Evolutionary conservation across 2,329 filamentous ascomycete genomes (phyloP).

Genomic region (Metarhizium brunneum): DNA sequence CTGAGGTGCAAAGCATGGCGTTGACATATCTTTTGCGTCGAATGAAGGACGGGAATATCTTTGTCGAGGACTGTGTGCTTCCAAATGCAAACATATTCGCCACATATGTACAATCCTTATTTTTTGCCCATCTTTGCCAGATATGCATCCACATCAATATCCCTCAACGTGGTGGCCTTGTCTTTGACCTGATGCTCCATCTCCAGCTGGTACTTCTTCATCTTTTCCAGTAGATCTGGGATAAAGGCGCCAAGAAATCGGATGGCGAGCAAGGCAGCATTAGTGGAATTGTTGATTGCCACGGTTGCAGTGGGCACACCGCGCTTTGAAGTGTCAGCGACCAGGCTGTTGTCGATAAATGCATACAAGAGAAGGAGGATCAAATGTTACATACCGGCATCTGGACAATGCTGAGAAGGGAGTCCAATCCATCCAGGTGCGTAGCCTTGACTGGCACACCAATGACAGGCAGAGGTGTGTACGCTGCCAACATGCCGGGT

Average conservation of each 20-base stretch:
- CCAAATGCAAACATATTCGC: no score
- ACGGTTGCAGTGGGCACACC: conserved; percentile 68
- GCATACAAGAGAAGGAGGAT: neutral
- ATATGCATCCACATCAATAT: conserved; percentile 48
- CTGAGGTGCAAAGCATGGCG: no score
- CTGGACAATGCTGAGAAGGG: conserved; percentile 63
- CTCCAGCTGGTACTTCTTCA: conserved; percentile 51
- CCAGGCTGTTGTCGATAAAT: conserved; percentile 16
- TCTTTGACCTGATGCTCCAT: conserved; percentile 55
- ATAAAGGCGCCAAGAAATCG: conserved; percentile 55
- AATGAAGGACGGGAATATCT: no score
- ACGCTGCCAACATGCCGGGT: conserved; percentile 65
- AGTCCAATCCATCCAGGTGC: conserved; percentile 62
- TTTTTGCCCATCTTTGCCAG: conserved; percentile 28
- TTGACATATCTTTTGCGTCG: no score
- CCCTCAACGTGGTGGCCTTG: conserved; percentile 50
- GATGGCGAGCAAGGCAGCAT: conserved; percentile 63
- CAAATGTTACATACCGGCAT: conserved; percentile 50
- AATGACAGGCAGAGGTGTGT: conserved; percentile 65
- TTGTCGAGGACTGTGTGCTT: no score
- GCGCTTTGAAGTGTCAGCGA: conserved; percentile 23
- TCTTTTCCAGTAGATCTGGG: conserved; percentile 42
- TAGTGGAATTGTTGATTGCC: conserved; percentile 72
- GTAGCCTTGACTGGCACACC: conserved; percentile 70
- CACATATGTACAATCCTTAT: conserved; percentile 5